Evolutionary conservation across 2,329 filamentous ascomycete genomes (phyloP).

Genomic region (Paracoccidioides brasiliensis): DNA sequence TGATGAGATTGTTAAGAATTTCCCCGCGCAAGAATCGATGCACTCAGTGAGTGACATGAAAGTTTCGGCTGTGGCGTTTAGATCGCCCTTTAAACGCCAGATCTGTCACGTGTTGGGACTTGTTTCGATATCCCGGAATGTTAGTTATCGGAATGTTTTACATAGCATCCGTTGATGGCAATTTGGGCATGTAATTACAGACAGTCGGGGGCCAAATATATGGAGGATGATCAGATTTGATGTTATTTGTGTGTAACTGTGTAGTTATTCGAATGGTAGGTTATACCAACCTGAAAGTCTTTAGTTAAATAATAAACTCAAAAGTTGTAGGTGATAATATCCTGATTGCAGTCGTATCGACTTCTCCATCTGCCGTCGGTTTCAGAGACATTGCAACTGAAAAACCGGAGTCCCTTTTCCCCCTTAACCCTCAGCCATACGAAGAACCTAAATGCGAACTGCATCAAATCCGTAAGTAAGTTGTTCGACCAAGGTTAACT

Average conservation of each 20-base stretch:
- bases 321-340: neutral
- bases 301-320: no score
- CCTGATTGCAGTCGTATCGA: no score
- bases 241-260: neutral
- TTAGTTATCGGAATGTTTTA: neutral
- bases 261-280: neutral
- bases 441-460: no score
- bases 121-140: neutral
- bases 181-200: neutral
- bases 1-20: neutral
- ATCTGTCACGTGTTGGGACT: neutral
- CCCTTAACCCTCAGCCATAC: no score
- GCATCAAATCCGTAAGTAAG: no score
- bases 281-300: neutral
- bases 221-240: neutral
- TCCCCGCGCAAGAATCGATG: neutral
- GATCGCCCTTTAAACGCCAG: neutral
- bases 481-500: no score
- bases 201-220: neutral
- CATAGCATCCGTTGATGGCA: neutral
- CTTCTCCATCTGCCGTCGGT: no score
- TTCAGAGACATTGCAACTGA: no score
- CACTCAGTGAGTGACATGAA: neutral
- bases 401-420: no score
- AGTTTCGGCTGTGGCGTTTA: constrained; percentile 5